Percentiles rank a stretch among this genome's conserved stretches.
Evolutionary conservation across 805 yeast species (phyloP).

Genomic region (Lipomyces yamanashiensis): DNA sequence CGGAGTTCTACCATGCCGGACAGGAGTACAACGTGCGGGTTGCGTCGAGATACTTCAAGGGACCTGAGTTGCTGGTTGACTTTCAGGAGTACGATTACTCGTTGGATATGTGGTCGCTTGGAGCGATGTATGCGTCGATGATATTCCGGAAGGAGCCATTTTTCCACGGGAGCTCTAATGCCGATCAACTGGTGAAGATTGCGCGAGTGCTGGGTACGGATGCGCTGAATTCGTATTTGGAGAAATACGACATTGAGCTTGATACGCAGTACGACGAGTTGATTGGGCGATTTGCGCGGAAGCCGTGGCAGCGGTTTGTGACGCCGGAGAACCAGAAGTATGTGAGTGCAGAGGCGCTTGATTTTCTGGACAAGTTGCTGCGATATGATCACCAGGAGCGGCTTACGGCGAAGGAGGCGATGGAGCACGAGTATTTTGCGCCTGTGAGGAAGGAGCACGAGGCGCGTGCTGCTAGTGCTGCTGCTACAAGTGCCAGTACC

Average conservation of each 20-base stretch:
- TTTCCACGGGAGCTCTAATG: constrained; percentile 87
- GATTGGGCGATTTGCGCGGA: constrained; percentile 70
- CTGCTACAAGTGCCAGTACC: not conserved
- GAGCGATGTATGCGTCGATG: constrained; percentile 90
- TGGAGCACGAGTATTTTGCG: constrained; percentile 60
- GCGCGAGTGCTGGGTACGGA: constrained; percentile 87
- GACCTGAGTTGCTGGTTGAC: constrained; percentile 88
- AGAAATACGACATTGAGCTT: constrained; percentile 71
- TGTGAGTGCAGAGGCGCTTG: constrained; percentile 72
- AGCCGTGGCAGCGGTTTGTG: constrained; percentile 85
- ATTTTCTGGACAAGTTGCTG: constrained; percentile 76
- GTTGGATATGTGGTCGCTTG: constrained; percentile 90
- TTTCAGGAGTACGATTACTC: constrained; percentile 89
- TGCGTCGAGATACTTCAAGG: constrained; percentile 90
- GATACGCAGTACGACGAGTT: constrained; percentile 78
- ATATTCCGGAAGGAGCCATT: constrained; percentile 90
- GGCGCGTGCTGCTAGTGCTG: constrained; percentile 17
- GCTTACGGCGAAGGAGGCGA: constrained; percentile 85
- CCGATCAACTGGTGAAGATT: constrained; percentile 88
- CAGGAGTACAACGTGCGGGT: constrained; percentile 91
- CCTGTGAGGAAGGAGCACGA: constrained; percentile 42
- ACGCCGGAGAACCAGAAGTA: constrained; percentile 71
- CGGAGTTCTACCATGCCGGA: constrained; percentile 89
- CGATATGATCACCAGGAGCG: constrained; percentile 88
- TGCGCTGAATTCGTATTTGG: constrained; percentile 67